Evolutionary conservation across 2,329 filamentous ascomycete species (phyloP).

Genomic region (Cladosporium phlei): DNA sequence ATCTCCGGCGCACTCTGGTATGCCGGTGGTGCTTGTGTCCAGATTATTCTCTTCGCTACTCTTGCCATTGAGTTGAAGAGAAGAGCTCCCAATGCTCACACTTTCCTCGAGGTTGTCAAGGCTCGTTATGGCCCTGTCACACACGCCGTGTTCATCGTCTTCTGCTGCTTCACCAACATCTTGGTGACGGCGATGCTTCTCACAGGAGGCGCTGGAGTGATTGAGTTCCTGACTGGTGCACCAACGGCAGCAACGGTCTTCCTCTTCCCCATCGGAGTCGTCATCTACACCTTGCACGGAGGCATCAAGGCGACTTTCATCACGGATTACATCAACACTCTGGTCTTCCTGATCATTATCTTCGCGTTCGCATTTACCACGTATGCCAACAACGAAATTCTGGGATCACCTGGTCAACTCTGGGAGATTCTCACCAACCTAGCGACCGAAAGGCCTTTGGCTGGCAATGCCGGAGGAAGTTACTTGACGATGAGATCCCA

Average conservation of each 20-base stretch:
- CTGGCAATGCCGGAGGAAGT: slow-evolving; percentile 26
- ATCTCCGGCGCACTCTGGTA: slow-evolving; percentile 63
- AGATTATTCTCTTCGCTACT: slow-evolving; percentile 85
- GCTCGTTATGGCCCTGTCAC: slow-evolving; percentile 60
- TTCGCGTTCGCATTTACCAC: slow-evolving; percentile 21
- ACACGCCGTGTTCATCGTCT: slow-evolving; percentile 75
- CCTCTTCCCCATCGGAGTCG: slow-evolving; percentile 28
- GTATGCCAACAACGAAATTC: slow-evolving; percentile 18
- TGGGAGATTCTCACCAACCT: slow-evolving; percentile 26
- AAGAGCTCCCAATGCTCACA: slow-evolving; percentile 37
- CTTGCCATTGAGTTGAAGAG: slow-evolving; percentile 86
- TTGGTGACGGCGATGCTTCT: slow-evolving; percentile 79
- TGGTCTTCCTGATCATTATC: slow-evolving; percentile 24
- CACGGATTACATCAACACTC: slow-evolving; percentile 25
- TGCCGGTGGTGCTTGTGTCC: slow-evolving; percentile 68
- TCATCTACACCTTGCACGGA: slow-evolving; percentile 26
- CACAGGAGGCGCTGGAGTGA: slow-evolving; percentile 74
- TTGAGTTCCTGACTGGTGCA: slow-evolving; percentile 66
- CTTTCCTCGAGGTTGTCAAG: slow-evolving; percentile 21
- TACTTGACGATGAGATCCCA: slow-evolving; percentile 23
- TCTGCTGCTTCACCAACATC: slow-evolving; percentile 66
- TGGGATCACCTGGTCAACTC: slow-evolving; percentile 23
- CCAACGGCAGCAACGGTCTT: slow-evolving; percentile 78
- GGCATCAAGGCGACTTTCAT: slow-evolving; percentile 26
- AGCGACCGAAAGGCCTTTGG: slow-evolving; percentile 19